A percentile compares a stretch with the other conserved stretches of the same genome.
Evolutionary conservation across 495 filamentous ascomycete genomes (phyloP).

Genomic region (Talaromyces wortmannii): DNA sequence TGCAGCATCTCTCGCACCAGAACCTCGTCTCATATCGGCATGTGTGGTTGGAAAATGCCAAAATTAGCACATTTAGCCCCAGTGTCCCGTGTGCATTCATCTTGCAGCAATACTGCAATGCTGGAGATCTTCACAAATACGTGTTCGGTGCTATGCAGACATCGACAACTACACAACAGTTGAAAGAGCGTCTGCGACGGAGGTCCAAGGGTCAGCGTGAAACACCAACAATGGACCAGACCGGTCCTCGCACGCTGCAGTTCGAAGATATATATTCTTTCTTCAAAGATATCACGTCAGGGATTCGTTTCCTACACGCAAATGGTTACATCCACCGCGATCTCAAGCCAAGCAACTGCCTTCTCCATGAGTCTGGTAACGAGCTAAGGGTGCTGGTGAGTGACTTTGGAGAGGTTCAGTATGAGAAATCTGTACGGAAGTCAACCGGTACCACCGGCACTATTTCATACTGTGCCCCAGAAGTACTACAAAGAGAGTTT

Average conservation of each 20-base stretch:
- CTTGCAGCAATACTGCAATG: constrained; percentile 94
- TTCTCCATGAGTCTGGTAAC: constrained; percentile 69
- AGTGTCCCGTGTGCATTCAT: constrained; percentile 95
- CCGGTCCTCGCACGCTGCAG: constrained; percentile 56
- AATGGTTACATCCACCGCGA: constrained; percentile 95
- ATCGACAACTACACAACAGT: constrained; percentile 62
- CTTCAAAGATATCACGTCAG: constrained; percentile 91
- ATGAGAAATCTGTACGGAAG: constrained; percentile 66
- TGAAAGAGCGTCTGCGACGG: constrained; percentile 80
- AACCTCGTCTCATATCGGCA: constrained; percentile 97
- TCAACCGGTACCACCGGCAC: constrained; percentile 94
- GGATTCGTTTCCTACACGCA: constrained; percentile 82
- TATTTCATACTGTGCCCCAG: constrained; percentile 94
- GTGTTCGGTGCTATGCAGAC: constrained; percentile 60
- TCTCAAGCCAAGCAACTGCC: constrained; percentile 91
- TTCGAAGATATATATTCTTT: constrained; percentile 96
- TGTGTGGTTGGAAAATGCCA: constrained; percentile 90
- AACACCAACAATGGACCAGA: constrained; percentile 29
- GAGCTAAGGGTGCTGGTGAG: constrained; percentile 79
- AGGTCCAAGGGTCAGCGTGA: constrained; percentile 61
- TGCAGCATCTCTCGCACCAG: constrained; percentile 85
- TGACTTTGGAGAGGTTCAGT: constrained; percentile 94
- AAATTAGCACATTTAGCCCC: constrained; percentile 77
- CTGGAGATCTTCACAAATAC: constrained; percentile 84
- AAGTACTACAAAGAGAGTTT: constrained; percentile 68